These are phyloP conservation scores for Nematocida ausubeli DNA, from an alignment of 371 early-diverging fungal species.

Conservation along the genomic window DNA sequence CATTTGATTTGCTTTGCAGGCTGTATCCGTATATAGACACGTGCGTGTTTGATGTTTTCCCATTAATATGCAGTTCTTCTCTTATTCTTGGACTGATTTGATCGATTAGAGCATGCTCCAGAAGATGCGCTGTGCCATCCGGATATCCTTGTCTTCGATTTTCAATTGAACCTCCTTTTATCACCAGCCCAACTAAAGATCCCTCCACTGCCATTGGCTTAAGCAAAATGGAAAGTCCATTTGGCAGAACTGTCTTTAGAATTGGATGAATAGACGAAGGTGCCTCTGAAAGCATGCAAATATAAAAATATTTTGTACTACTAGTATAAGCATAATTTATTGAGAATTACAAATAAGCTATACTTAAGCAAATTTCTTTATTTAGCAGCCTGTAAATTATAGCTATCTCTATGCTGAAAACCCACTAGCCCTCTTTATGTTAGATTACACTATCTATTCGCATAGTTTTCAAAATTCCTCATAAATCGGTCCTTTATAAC, in stretches of 20 bases:
- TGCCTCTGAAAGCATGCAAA: background rate
- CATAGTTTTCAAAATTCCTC: background rate
- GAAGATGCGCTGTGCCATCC: slow-evolving; percentile 39
- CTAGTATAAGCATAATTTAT: too few species aligned
- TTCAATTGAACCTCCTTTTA: slow-evolving; percentile 25
- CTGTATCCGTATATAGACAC: slow-evolving; percentile 13
- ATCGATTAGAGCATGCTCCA: slow-evolving; percentile 41
- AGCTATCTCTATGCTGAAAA: too few species aligned
- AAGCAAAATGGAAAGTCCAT: slow-evolving; percentile 1
- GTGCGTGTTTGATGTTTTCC: slow-evolving; percentile 21
- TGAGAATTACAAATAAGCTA: too few species aligned
- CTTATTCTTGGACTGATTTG: background rate
- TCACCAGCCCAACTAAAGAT: slow-evolving; percentile 22
- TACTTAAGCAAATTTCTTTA: too few species aligned
- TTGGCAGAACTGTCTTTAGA: background rate
- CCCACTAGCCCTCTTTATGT: background rate
- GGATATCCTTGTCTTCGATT: background rate
- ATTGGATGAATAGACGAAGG: background rate
- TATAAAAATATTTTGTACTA: background rate
- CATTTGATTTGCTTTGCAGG: background rate
- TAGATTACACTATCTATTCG: background rate
- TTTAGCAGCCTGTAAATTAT: too few species aligned
- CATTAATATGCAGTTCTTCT: slow-evolving; percentile 6
- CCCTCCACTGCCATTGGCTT: background rate
- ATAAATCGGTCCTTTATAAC: slow-evolving; percentile 48